These are phyloP conservation scores for Millerozyma miso DNA, from an alignment of 805 yeast species.

Conservation along the genomic window DNA sequence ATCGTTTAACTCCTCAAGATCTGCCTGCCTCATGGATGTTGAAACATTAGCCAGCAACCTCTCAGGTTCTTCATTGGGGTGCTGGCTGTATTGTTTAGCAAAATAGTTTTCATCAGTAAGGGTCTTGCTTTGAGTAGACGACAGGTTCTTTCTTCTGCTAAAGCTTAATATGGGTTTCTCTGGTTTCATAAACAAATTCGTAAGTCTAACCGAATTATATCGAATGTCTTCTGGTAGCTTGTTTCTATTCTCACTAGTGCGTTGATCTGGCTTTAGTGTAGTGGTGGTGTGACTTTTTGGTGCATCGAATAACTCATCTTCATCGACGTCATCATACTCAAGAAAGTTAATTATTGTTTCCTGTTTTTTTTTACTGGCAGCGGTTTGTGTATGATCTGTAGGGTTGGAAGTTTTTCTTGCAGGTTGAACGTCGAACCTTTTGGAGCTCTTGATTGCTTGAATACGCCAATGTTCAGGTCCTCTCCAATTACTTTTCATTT, in stretches of 20 bases:
- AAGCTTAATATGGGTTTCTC: conserved; percentile 33
- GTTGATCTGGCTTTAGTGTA: conserved; percentile 7
- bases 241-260: conserved; percentile 17
- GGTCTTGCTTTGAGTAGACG: conserved; percentile 11
- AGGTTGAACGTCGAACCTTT: conserved; percentile 6
- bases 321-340: conserved; percentile 24
- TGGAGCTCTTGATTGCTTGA: conserved; percentile 47
- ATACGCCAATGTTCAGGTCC: conserved; percentile 93
- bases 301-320: conserved; percentile 29
- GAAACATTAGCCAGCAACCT: conserved; percentile 34
- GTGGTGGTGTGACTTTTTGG: conserved; percentile 19
- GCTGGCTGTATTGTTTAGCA: conserved; percentile 58
- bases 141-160: conserved; percentile 11
- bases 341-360: conserved; percentile 27
- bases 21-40: conserved; percentile 36
- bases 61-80: conserved; percentile 27
- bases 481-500: conserved; percentile 72
- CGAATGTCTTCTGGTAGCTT: conserved; percentile 70
- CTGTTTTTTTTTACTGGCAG: conserved; percentile 15
- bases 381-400: neutral
- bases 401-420: conserved; percentile 1
- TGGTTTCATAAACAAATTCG: conserved; percentile 69
- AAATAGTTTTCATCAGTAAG: conserved; percentile 66
- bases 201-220: conserved; percentile 64
- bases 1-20: conserved; percentile 35